Conservation (phyloP, 768 basidiomycete species). For the Leucosporidium creatinivorum region DNA sequence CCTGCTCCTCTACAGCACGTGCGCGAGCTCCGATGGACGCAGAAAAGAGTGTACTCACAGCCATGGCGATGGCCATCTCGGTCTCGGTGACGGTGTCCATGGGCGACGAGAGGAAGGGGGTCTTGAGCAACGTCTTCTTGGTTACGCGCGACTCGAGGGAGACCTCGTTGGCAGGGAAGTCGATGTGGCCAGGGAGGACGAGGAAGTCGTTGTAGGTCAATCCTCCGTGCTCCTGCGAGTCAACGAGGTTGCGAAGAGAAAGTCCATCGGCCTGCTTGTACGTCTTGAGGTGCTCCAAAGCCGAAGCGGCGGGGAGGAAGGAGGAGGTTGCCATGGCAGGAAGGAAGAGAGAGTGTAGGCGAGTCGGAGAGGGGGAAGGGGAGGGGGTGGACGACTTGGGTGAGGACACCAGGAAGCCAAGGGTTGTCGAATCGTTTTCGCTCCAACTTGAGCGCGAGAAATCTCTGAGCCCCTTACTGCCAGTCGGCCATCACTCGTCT, state of each 20-base stretch:
- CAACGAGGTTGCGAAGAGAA: slow-evolving; percentile 74
- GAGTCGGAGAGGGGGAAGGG: no score
- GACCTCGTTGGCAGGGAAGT: slow-evolving; percentile 77
- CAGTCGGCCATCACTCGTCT: no score
- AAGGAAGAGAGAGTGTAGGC: no score
- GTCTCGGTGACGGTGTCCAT: slow-evolving; percentile 99
- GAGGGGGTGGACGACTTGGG: no score
- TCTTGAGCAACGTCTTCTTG: slow-evolving; percentile 72
- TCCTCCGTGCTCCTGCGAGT: slow-evolving; percentile 75
- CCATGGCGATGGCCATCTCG: slow-evolving; percentile 86
- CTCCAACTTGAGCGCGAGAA: no score
- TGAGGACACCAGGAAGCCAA: no score
- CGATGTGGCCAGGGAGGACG: slow-evolving; percentile 78
- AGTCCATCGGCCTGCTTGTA: slow-evolving; percentile 76
- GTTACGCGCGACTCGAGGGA: slow-evolving; percentile 78
- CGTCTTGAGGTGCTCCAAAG: slow-evolving; percentile 64
- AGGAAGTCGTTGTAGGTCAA: slow-evolving; percentile 98
- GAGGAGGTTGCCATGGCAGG: slow-evolving; percentile 11
- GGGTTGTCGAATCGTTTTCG: no score
- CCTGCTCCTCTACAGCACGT: not conserved
- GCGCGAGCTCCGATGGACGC: not conserved
- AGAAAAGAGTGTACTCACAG: slow-evolving; percentile 51
- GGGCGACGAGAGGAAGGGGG: slow-evolving; percentile 92
- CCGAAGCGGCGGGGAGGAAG: slow-evolving; percentile 62
- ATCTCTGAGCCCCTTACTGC: no score